Conservation (phyloP, 1,284 basidiomycete species). For the Sporisorium sorghi region DNA sequence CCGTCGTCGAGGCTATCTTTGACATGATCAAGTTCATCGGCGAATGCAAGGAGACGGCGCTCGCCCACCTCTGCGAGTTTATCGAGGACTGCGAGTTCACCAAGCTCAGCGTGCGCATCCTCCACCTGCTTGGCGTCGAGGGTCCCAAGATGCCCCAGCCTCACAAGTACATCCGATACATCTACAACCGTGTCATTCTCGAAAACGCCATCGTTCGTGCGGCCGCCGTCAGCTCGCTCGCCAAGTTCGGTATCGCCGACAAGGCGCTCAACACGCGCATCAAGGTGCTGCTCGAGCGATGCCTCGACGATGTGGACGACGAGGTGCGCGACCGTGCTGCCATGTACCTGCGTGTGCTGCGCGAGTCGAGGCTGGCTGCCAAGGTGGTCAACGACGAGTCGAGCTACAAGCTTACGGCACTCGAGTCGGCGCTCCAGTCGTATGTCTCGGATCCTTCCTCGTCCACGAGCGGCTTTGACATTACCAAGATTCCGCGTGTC, state of each 20-base stretch:
- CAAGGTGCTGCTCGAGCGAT: conserved; percentile 78
- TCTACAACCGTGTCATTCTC: conserved; percentile 98
- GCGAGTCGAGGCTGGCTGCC: conserved; percentile 82
- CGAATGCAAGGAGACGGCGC: conserved; percentile 87
- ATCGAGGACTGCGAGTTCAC: conserved; percentile 99
- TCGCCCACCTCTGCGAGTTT: conserved; percentile 99
- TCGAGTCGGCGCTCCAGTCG: conserved; percentile 59
- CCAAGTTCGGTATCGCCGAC: conserved; percentile 94
- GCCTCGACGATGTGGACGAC: conserved; percentile 97
- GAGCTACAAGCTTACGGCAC: conserved; percentile 61
- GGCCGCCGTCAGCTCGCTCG: conserved; percentile 91
- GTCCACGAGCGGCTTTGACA: conserved; percentile 59
- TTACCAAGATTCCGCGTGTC: conserved; percentile 57
- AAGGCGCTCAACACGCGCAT: conserved; percentile 84
- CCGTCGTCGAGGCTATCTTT: conserved; percentile 98
- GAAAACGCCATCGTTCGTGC: conserved; percentile 98
- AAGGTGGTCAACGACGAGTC: conserved; percentile 90
- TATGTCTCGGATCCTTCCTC: conserved; percentile 60
- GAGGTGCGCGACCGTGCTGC: conserved; percentile 98
- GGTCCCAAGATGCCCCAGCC: conserved; percentile 95
- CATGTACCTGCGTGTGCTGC: conserved; percentile 82
- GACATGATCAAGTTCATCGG: conserved; percentile 99
- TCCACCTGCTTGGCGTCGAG: conserved; percentile 93
- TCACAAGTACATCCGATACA: conserved; percentile 98
- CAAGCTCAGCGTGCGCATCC: conserved; percentile 95